Conservation (phyloP, 2,329 filamentous ascomycete genomes). For the Ceratocystis destructans region DNA sequence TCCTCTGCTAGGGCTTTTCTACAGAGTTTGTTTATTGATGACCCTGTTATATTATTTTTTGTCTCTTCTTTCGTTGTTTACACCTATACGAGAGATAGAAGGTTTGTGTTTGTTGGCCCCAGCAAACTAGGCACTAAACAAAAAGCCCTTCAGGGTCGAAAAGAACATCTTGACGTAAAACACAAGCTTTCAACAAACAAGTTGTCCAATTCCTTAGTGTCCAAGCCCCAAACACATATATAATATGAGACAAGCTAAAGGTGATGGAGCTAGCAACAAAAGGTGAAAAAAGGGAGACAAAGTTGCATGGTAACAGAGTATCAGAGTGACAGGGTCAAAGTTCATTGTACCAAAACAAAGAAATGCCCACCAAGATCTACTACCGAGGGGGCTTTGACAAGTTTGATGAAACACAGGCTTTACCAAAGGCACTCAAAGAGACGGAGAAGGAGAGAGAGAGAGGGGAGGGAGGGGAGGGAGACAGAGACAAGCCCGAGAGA, state of each 20-base stretch:
- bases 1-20: not conserved
- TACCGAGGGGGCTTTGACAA: not conserved
- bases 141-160: not conserved
- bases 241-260: not conserved
- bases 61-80: not conserved
- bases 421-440: not conserved
- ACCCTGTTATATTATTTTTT: not conserved
- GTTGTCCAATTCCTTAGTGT: not conserved
- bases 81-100: not conserved
- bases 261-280: not conserved
- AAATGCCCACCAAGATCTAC: constrained; percentile 3
- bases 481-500: not conserved
- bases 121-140: not conserved
- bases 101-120: not conserved
- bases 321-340: not conserved
- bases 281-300: not conserved
- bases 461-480: not conserved
- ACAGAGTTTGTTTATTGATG: not conserved
- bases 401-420: not conserved
- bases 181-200: not conserved
- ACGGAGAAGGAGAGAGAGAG: not conserved
- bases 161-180: not conserved
- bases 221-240: not conserved
- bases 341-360: not conserved
- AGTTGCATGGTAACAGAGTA: not conserved